phyloP scores from a whole-genome alignment of 1,139 yeast species.

The Keqinozyma sinolaborantium region DNA sequence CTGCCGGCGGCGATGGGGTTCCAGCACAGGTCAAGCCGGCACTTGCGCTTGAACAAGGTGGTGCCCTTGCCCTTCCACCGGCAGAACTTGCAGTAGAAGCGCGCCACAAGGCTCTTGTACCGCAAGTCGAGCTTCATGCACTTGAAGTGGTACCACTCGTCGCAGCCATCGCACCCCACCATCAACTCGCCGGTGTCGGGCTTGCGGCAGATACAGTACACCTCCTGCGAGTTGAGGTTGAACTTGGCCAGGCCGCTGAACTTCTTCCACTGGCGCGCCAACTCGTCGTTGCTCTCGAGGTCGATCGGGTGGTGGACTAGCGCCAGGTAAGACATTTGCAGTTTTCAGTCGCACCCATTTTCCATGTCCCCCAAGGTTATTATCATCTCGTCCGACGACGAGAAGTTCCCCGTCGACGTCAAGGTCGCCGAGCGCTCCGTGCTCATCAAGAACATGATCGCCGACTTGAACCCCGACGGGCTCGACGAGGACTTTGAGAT shows the following conservation, averaged over 20 bases:
- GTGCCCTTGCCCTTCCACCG: constrained; percentile 41
- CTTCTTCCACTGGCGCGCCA: constrained; percentile 44
- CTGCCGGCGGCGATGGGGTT: constrained; percentile 52
- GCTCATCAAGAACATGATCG: constrained; percentile 85
- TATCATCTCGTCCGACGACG: constrained; percentile 71
- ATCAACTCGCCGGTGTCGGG: constrained; percentile 74
- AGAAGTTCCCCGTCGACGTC: constrained; percentile 68
- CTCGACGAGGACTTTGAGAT: constrained; percentile 71
- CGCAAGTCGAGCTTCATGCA: constrained; percentile 64
- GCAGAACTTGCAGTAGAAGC: constrained; percentile 76
- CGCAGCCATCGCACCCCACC: constrained; percentile 95
- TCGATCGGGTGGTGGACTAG: constrained; percentile 7
- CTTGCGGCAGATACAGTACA: constrained; percentile 75
- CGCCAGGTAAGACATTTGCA: constrained; percentile 4
- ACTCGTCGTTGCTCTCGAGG: constrained; percentile 31
- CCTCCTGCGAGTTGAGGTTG: constrained; percentile 52
- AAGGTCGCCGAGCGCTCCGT: constrained; percentile 89
- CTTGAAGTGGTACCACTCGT: constrained; percentile 88
- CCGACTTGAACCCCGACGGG: constrained; percentile 66
- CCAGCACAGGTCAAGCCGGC: constrained; percentile 59
- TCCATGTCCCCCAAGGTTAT: constrained; percentile 51
- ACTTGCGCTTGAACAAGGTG: constrained; percentile 72
- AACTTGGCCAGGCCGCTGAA: constrained; percentile 42
- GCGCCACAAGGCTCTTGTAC: constrained; percentile 56
- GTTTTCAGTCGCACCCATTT: background rate